A percentile compares a stretch with the other conserved stretches of the same genome.
Conservation (phyloP, 768 basidiomycete species). For the Gymnopilus junonius region DNA sequence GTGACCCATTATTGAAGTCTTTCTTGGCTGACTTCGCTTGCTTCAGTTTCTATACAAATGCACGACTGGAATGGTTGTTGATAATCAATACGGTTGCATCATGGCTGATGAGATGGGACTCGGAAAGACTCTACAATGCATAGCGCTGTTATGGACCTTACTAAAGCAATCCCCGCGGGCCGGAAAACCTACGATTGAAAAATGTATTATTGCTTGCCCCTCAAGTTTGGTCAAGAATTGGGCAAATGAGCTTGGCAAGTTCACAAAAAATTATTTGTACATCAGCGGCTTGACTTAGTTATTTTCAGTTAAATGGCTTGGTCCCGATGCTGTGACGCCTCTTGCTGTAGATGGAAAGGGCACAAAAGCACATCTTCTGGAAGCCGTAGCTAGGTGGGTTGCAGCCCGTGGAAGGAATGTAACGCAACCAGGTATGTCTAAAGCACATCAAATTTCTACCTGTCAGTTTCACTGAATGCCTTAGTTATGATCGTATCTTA, state of each 20-base stretch:
- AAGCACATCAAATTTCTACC: background rate
- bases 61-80: conserved; percentile 90
- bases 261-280: background rate
- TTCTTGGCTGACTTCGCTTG: conserved; percentile 7
- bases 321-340: conserved; percentile 78
- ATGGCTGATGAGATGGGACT: conserved; percentile 99
- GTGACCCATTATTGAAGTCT: conserved; percentile 2
- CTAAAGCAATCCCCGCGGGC: conserved; percentile 93
- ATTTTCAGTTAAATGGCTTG: conserved; percentile 92
- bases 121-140: conserved; percentile 96
- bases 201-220: conserved; percentile 97
- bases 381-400: conserved; percentile 87
- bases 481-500: conserved; percentile 99
- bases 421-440: conserved; percentile 78
- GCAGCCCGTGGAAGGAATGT: conserved; percentile 87
- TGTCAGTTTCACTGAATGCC: background rate
- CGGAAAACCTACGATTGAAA: conserved; percentile 89
- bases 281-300: background rate
- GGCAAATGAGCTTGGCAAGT: conserved; percentile 92
- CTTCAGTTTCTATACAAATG: conserved; percentile 92
- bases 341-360: conserved; percentile 94
- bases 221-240: conserved; percentile 97
- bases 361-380: conserved; percentile 78
- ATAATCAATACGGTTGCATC: conserved; percentile 93
- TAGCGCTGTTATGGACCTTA: conserved; percentile 92